Evolutionary conservation across 306 rosid species (phyloP).

Genomic region (Oxytropis ochrocephala): DNA sequence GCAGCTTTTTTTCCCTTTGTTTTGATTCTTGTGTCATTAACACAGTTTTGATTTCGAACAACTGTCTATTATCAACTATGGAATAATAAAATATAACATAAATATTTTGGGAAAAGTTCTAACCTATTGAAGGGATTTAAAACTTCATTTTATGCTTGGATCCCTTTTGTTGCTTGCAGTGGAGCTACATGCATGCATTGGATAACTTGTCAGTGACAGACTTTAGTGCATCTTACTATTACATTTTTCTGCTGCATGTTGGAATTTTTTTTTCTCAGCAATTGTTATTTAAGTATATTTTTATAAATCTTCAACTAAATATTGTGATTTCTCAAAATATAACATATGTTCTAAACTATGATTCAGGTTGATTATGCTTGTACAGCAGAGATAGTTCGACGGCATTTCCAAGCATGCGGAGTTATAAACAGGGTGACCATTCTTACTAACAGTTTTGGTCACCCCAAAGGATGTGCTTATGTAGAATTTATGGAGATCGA

Average conservation of each 20-base stretch:
- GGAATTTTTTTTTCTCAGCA: neutral
- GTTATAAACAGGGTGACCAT: neutral
- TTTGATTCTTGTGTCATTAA: neutral
- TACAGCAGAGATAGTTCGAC: neutral
- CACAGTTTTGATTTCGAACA: no score
- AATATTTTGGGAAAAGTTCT: no score
- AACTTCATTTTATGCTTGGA: no score
- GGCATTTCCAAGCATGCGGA: neutral
- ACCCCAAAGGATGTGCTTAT: neutral
- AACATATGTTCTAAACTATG: neutral
- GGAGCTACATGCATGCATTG: neutral
- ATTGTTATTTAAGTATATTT: neutral
- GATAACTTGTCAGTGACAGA: neutral
- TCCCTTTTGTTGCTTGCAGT: neutral
- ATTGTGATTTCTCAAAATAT: neutral
- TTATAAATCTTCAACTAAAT: neutral
- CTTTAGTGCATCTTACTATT: neutral
- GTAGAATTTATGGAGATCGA: neutral
- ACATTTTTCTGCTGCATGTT: neutral
- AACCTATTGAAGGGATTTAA: no score
- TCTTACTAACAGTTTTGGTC: neutral
- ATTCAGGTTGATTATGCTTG: neutral
- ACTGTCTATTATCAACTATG: no score
- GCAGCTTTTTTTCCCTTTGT: neutral
- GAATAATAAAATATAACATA: no score